phyloP scores from a whole-genome alignment of 2,329 filamentous ascomycete species.

The Phialocephala sp. region DNA sequence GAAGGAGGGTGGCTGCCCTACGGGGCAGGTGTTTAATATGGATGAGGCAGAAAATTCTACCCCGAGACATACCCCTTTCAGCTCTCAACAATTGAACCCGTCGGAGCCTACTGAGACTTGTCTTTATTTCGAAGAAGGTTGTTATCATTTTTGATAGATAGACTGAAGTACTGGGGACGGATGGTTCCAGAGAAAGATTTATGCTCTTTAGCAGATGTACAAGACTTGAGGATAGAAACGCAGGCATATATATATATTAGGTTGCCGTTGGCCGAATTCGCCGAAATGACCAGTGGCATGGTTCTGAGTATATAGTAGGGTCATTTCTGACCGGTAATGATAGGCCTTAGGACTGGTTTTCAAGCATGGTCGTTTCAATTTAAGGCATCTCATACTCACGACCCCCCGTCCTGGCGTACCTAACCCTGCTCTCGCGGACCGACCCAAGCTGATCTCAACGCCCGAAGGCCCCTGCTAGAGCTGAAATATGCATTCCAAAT shows the following conservation, averaged over 20 bases:
- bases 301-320: not conserved
- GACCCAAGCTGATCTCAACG: too few species aligned
- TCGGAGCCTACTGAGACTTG: not conserved
- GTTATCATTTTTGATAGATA: not conserved
- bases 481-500: too few species aligned
- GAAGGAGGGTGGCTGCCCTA: not conserved
- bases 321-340: too few species aligned
- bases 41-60: not conserved
- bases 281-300: not conserved
- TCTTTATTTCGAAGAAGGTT: not conserved
- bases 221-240: not conserved
- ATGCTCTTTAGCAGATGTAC: not conserved
- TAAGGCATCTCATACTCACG: too few species aligned
- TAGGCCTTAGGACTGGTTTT: too few species aligned
- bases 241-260: not conserved
- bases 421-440: too few species aligned
- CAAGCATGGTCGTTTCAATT: too few species aligned
- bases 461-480: too few species aligned
- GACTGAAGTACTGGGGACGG: not conserved
- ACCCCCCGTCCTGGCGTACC: too few species aligned
- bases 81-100: not conserved
- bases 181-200: not conserved
- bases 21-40: not conserved
- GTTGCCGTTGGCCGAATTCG: not conserved
- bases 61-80: not conserved